Evolutionary conservation across 768 basidiomycete genomes (phyloP).

Genomic region (Leccinum longicurvipes): DNA sequence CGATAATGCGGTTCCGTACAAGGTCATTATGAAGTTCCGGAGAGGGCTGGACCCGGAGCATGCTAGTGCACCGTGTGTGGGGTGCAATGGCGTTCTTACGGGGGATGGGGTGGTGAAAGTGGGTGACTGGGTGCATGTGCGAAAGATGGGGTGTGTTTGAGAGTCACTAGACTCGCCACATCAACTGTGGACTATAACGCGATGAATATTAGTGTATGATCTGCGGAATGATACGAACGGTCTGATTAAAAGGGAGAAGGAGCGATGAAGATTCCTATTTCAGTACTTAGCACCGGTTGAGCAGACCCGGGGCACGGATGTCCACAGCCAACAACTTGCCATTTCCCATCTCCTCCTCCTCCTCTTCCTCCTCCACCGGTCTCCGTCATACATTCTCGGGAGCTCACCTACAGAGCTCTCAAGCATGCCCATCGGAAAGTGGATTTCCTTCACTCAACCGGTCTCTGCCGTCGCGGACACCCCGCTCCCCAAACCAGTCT

Average conservation of each 20-base stretch:
- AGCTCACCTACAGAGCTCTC: no score
- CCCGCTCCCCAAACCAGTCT: conserved; percentile 29
- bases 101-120: conserved; percentile 53
- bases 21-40: conserved; percentile 72
- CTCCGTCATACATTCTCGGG: no score
- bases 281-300: conserved; percentile 2
- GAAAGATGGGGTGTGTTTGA: conserved; percentile 36
- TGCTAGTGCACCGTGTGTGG: conserved; percentile 58
- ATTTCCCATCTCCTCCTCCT: background rate
- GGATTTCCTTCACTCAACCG: conserved; percentile 35
- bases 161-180: no score
- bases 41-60: conserved; percentile 50
- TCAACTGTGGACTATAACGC: background rate
- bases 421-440: conserved; percentile 38
- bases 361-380: no score
- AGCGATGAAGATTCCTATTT: conserved; percentile 11
- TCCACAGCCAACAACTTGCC: background rate
- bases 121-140: conserved; percentile 57
- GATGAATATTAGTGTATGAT: background rate
- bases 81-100: conserved; percentile 57
- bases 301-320: conserved; percentile 12
- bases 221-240: background rate
- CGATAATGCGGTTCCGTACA: conserved; percentile 72
- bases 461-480: conserved; percentile 22
- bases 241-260: no score